Base-by-base conservation (phyloP, 768 basidiomycete species). In the Lepiota brunneoincarnata region DNA sequence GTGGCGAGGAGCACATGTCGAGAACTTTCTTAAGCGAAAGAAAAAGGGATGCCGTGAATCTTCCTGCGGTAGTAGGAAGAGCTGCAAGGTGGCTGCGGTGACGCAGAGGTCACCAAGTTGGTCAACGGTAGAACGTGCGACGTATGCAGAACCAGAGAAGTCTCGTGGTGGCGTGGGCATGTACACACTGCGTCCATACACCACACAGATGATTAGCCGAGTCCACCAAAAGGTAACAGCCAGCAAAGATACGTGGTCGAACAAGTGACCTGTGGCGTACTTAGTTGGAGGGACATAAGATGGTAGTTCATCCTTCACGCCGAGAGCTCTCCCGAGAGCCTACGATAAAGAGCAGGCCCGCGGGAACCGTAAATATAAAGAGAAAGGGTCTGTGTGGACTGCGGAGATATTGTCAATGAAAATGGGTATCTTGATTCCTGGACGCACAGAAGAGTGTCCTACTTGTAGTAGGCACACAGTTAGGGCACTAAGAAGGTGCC, bases 351-450 rank as follows among this genome's bases (percentile, higher is more conserved):
- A 51, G 11, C 3, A 51, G 12, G 11, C 50, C 41, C 4, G 40
- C 42, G 7, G 42, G 15, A 36, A 51, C 21, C 2, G 50, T 20
- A 23, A 51, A 43, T 21, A 51, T 35, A 51, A 51, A 1, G 50
- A 41, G 24, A 51, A 51, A 21, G 41, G 12, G 17, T 34, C 50
- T 3, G 41, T 41, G 40, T 42, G 28, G 41, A 42, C 17, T 5
- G 41, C 20, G 40, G 50, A 7, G 21, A 18, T 41, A 31, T 21
- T 18, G 31, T n/a, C n/a, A n/a, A 51, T 35, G 31, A 51, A 20
- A 17, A 51, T 43, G 2, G 50, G 50, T 21, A 51, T 51, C 41
- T 31, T 50, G 21, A 50, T 50, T 11, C 38, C 41, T 15, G 18
- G 28, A 9, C 38, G 38, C 2, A 40, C 50, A 5, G 50, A 12